These are phyloP conservation scores for Priceomyces carsonii DNA, from an alignment of 805 yeast genomes.

Conservation along the genomic window DNA sequence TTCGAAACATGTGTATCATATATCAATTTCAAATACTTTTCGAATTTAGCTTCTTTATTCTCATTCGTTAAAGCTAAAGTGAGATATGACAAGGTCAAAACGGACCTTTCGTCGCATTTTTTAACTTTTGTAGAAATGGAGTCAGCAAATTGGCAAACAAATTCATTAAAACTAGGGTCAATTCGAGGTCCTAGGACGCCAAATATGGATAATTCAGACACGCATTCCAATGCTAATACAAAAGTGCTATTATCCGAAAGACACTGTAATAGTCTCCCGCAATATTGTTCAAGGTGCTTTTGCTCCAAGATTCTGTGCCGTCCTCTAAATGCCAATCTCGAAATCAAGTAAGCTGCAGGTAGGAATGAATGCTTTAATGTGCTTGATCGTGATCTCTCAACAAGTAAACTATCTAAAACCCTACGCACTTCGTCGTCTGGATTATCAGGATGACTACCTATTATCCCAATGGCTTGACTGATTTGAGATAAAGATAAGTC, in stretches of 20 bases:
- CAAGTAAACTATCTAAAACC: slow-evolving; percentile 9
- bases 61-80: slow-evolving; percentile 34
- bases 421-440: slow-evolving; percentile 6
- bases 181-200: slow-evolving; percentile 45
- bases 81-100: slow-evolving; percentile 55
- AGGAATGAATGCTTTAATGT: slow-evolving; percentile 22
- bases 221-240: slow-evolving; percentile 32
- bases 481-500: slow-evolving; percentile 30
- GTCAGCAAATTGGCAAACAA: slow-evolving; percentile 15
- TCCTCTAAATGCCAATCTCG: slow-evolving; percentile 44
- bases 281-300: slow-evolving; percentile 10
- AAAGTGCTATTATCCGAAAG: slow-evolving; percentile 23
- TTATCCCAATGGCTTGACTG: slow-evolving; percentile 49
- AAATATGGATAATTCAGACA: slow-evolving; percentile 46
- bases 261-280: slow-evolving; percentile 12
- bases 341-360: slow-evolving; percentile 45
- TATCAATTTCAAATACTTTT: slow-evolving; percentile 44
- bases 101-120: slow-evolving; percentile 59
- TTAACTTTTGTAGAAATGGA: slow-evolving; percentile 44
- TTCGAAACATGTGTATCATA: slow-evolving; percentile 64
- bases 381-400: slow-evolving; percentile 11
- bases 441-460: slow-evolving; percentile 43
- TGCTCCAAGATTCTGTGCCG: slow-evolving; percentile 18
- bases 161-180: slow-evolving; percentile 2
- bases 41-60: slow-evolving; percentile 15